phyloP scores from a whole-genome alignment of 768 basidiomycete species.

The Suillus americanus region DNA sequence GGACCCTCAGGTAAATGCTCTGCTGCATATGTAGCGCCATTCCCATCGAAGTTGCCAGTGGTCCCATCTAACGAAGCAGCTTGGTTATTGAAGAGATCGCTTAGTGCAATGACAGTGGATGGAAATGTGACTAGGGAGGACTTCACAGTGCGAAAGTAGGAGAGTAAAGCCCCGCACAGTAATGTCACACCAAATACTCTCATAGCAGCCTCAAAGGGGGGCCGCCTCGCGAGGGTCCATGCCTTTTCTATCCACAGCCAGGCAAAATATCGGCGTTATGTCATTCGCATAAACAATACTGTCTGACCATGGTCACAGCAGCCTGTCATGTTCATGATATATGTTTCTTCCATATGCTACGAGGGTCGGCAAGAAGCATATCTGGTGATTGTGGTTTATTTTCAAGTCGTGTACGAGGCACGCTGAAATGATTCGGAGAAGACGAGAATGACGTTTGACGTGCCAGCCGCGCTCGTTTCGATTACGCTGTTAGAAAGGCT shows the following conservation, averaged over 20 bases:
- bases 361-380: background rate
- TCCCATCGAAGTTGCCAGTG: conserved; percentile 39
- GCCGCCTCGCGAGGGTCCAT: conserved; percentile 5
- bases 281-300: background rate
- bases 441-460: background rate
- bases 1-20: conserved; percentile 39
- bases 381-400: background rate
- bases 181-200: conserved; percentile 20
- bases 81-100: conserved; percentile 40
- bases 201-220: conserved; percentile 10
- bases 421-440: background rate
- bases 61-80: conserved; percentile 42
- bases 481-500: background rate
- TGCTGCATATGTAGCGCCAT: conserved; percentile 40
- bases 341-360: background rate
- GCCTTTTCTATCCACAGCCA: conserved; percentile 12
- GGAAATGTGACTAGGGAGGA: conserved; percentile 28
- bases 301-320: conserved; percentile 17
- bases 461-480: background rate
- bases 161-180: conserved; percentile 21
- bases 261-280: conserved; percentile 5
- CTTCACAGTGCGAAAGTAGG: conserved; percentile 14
- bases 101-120: conserved; percentile 31
- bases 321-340: background rate
- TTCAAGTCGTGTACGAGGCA: background rate